These are phyloP conservation scores for Talaromyces pinophilus DNA, from an alignment of 2,329 filamentous ascomycete genomes.

Conservation along the genomic window DNA sequence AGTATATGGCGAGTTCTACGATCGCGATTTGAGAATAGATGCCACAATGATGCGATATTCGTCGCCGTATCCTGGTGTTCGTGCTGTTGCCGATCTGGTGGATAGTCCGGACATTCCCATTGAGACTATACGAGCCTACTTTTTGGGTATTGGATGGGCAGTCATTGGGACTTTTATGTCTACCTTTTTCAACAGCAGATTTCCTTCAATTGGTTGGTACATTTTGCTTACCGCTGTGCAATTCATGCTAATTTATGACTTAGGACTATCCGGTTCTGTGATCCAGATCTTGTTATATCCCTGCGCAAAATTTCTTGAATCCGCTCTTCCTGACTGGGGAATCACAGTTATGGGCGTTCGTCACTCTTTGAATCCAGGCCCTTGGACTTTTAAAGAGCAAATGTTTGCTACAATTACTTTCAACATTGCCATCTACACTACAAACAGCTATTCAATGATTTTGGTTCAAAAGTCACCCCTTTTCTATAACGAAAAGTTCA, in stretches of 20 bases:
- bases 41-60: slow-evolving; percentile 17
- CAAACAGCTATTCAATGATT: slow-evolving; percentile 16
- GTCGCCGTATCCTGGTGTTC: slow-evolving; percentile 15
- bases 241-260: not conserved
- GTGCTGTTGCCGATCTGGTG: slow-evolving; percentile 9
- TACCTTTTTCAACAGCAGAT: slow-evolving; percentile 17
- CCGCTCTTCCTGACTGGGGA: slow-evolving; percentile 13
- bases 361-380: slow-evolving; percentile 14
- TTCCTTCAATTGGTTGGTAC: slow-evolving; percentile 7
- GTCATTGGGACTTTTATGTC: slow-evolving; percentile 17
- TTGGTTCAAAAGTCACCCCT: slow-evolving; percentile 12
- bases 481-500: slow-evolving; percentile 14
- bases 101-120: slow-evolving; percentile 10
- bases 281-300: slow-evolving; percentile 15
- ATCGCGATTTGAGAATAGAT: slow-evolving; percentile 16
- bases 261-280: not conserved
- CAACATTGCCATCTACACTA: slow-evolving; percentile 18
- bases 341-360: slow-evolving; percentile 11
- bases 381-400: slow-evolving; percentile 17
- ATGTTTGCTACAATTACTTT: slow-evolving; percentile 18
- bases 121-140: slow-evolving; percentile 17
- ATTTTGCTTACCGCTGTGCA: not conserved
- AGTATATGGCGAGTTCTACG: slow-evolving; percentile 14
- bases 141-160: slow-evolving; percentile 13
- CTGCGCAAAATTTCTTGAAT: slow-evolving; percentile 16